Evolutionary conservation across 2,329 filamentous ascomycete genomes (phyloP).

Genomic region (Cladosporium velox): DNA sequence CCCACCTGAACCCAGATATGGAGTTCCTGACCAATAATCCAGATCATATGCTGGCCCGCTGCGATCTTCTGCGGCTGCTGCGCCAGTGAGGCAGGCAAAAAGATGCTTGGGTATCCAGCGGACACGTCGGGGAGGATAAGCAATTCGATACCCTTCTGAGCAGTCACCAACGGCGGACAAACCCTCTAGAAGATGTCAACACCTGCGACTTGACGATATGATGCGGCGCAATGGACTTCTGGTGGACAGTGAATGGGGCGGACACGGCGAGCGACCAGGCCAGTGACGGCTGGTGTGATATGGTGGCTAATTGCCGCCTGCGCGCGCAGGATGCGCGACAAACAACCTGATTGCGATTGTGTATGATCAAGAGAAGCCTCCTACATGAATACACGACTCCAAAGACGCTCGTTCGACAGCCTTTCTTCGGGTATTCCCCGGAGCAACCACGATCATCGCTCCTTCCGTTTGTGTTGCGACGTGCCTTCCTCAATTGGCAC

Average conservation of each 20-base stretch:
- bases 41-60: constrained; percentile 42
- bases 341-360: neutral
- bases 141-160: constrained; percentile 39
- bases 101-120: constrained; percentile 37
- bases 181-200: neutral
- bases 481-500: neutral
- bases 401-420: neutral
- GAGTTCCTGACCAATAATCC: neutral
- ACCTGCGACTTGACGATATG: neutral
- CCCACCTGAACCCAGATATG: neutral
- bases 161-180: neutral
- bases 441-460: constrained; percentile 3
- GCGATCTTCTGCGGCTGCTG: constrained; percentile 42
- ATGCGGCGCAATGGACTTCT: neutral
- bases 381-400: neutral
- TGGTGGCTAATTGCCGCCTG: neutral
- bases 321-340: neutral
- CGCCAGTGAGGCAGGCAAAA: constrained; percentile 40
- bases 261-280: neutral
- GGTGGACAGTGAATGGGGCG: neutral
- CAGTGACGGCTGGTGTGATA: neutral
- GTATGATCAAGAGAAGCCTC: neutral
- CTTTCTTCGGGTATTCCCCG: neutral
- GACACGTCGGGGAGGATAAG: constrained; percentile 35
- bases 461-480: constrained; percentile 3